phyloP scores from a whole-genome alignment of 2,329 filamentous ascomycete genomes.

The Cladosporium velox region DNA sequence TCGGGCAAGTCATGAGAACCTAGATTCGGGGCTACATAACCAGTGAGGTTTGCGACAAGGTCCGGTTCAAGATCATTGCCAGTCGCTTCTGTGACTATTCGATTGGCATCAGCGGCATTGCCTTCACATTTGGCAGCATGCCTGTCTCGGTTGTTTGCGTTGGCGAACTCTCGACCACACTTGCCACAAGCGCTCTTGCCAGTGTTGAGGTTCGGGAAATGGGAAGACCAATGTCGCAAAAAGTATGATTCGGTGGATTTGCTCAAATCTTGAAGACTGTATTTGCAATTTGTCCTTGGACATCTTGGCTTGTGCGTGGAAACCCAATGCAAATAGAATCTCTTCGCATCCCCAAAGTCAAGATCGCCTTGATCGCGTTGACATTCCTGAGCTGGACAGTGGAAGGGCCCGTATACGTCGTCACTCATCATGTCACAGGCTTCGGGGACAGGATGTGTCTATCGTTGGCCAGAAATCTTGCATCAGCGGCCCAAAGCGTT shows the following conservation, averaged over 20 bases:
- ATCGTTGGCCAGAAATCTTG: neutral
- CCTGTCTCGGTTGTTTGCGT: neutral
- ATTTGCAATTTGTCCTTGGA: neutral
- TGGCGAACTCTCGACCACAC: neutral
- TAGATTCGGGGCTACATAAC: no score
- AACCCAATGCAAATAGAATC: neutral
- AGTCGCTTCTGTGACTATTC: neutral
- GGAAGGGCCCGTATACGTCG: neutral
- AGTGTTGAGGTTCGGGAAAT: neutral
- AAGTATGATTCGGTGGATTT: neutral
- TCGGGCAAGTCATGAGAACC: neutral
- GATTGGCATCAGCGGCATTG: neutral
- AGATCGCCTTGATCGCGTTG: neutral
- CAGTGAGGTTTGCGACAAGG: neutral
- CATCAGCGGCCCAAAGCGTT: neutral
- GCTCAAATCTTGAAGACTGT: neutral
- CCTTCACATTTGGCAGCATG: neutral
- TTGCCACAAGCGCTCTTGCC: neutral
- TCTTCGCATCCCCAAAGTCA: neutral
- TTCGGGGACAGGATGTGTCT: neutral
- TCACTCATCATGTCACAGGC: neutral
- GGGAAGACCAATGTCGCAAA: neutral
- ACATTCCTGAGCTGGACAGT: neutral
- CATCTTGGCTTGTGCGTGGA: neutral
- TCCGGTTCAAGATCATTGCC: neutral